Evolutionary conservation across 441 rosid genomes (phyloP).

Genomic region (Euphorbia celastroides): DNA sequence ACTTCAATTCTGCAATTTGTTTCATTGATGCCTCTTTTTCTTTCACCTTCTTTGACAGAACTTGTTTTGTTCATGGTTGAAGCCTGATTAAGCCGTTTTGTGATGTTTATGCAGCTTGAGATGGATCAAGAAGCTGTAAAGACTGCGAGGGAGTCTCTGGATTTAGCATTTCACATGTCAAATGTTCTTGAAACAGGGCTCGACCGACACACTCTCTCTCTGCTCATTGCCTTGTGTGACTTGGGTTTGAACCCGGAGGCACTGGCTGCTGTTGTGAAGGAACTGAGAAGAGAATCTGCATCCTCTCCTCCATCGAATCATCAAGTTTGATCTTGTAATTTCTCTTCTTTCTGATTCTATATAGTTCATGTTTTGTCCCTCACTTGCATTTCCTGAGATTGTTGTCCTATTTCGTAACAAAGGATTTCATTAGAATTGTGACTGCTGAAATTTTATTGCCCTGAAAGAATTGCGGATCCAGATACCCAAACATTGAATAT

Average conservation of each 20-base stretch:
- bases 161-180: constrained; percentile 64
- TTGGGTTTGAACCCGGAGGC: constrained; percentile 71
- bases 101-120: not conserved
- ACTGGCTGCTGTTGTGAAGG: constrained; percentile 62
- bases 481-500: no score
- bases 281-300: constrained; percentile 33
- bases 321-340: not conserved
- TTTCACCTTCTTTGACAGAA: no score
- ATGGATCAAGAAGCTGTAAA: constrained; percentile 58
- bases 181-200: constrained; percentile 63
- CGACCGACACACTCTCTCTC: constrained; percentile 62
- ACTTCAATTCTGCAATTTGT: not conserved
- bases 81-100: not conserved
- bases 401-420: not conserved
- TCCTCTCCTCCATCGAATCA: constrained; percentile 6
- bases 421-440: not conserved
- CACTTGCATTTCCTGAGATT: not conserved
- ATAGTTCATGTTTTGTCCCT: not conserved
- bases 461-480: not conserved
- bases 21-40: not conserved
- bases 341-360: not conserved
- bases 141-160: constrained; percentile 43
- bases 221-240: constrained; percentile 62
- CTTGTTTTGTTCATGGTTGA: not conserved
- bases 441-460: not conserved